Base-by-base conservation (phyloP, 192 early-diverging fungal species). In the Coemansia sp. region DNA sequence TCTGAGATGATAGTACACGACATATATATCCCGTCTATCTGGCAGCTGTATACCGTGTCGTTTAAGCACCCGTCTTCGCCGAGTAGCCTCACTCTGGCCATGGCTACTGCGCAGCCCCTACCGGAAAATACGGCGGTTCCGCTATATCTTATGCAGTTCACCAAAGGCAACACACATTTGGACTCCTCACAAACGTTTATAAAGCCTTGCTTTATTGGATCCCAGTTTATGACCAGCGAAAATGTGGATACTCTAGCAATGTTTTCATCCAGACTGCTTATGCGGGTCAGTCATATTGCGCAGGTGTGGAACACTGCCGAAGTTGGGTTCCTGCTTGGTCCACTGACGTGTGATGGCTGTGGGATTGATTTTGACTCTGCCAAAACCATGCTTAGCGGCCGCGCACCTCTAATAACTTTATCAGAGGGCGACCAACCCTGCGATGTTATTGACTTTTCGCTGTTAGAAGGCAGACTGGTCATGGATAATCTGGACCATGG, bases 261-360 rank as follows among this genome's bases (percentile, higher is more conserved):
- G n/a, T 89, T 82, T 47, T 87, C 83, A 0, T 53, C 85, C 3
- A 64, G 75, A 12, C 24, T 83, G 8, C 61, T 85, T 37, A 50
- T 64, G 9, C 73, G 82, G 8, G 65, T 86, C 7, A 55, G 74
- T 25, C 73, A 80, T 21, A 71, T 69, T 53, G 69, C 64, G 5
- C 81, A 84, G 50, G 41, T 61, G 19, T 87, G 86, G 64, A 53
- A 69, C 4, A 41, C 78, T 22, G 69, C 74, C 13, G 66, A 80
- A 24, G 61, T 85, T 38, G 79, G 86, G 0, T 83, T 78, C 27
- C 70, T 87, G 25, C 22, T 91, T 22, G 83, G 73, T 1, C 89
- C 89, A 1, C 43, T 82, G 5, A 50, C 61, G 10, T 40, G 25
- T 1, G 62, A 76, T 13, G 46, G 58, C 44, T 33, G 41, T 14